Percentiles rank a stretch among this genome's conserved stretches.
Conservation (phyloP, 2,329 filamentous ascomycete genomes). For the Sphaceloma murrayae region DNA sequence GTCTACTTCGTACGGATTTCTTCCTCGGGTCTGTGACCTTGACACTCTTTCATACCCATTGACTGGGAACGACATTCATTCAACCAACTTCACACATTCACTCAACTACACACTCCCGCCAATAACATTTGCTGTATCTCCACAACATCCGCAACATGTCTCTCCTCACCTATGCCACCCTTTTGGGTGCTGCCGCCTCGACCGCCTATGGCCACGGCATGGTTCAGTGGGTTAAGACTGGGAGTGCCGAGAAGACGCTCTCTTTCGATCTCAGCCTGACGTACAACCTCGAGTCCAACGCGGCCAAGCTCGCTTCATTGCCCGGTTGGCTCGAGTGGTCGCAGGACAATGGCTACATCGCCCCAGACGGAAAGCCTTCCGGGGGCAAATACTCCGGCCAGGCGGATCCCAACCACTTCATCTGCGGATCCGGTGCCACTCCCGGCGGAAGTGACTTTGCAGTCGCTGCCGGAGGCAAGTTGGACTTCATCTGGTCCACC, state of each 20-base stretch:
- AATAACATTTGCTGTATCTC: no score
- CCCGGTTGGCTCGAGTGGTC: slow-evolving; percentile 47
- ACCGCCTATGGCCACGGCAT: slow-evolving; percentile 39
- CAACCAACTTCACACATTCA: slow-evolving; percentile 3
- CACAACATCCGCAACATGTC: slow-evolving; percentile 23
- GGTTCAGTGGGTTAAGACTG: slow-evolving; percentile 37
- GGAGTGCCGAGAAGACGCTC: slow-evolving; percentile 30
- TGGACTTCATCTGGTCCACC: slow-evolving; percentile 53
- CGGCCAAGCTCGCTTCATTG: slow-evolving; percentile 23
- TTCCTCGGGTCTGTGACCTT: slow-evolving; percentile 13
- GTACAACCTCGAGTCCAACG: slow-evolving; percentile 29
- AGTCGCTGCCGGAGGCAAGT: slow-evolving; percentile 48
- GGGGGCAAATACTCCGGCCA: slow-evolving; percentile 21
- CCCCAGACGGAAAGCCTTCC: slow-evolving; percentile 5
- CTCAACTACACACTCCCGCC: not conserved
- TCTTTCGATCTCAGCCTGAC: slow-evolving; percentile 35
- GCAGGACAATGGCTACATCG: slow-evolving; percentile 31
- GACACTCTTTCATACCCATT: slow-evolving; percentile 14
- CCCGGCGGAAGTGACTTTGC: slow-evolving; percentile 43
- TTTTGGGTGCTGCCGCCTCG: slow-evolving; percentile 27
- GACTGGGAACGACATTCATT: slow-evolving; percentile 12
- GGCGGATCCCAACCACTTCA: slow-evolving; percentile 22
- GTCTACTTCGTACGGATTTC: not conserved
- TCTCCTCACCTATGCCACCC: slow-evolving; percentile 23
- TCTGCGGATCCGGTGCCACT: slow-evolving; percentile 45